Evolutionary conservation across 352 stramenopile species (phyloP).

Genomic region (Blastocystis sp.): DNA sequence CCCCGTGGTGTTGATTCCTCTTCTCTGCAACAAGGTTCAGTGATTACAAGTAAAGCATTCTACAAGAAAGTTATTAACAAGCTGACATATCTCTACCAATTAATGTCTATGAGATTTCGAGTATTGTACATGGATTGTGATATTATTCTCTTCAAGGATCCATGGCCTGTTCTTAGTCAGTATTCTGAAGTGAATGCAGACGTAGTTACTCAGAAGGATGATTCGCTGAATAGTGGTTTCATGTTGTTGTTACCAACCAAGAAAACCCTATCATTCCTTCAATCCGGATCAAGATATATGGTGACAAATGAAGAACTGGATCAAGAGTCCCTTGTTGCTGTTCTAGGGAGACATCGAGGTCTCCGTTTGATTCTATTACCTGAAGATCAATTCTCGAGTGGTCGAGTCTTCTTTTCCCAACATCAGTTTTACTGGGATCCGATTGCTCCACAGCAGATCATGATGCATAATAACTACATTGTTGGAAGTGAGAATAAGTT

Average conservation of each 20-base stretch:
- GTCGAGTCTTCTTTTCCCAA: neutral
- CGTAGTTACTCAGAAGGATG: conserved; percentile 29
- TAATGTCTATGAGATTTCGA: neutral
- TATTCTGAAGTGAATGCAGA: neutral
- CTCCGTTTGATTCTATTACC: neutral
- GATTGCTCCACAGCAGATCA: neutral
- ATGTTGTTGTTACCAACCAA: conserved; percentile 52
- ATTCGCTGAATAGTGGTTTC: conserved; percentile 48
- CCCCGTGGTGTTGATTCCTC: neutral
- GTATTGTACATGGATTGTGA: conserved; percentile 62
- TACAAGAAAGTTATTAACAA: conserved; percentile 55
- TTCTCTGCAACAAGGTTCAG: neutral
- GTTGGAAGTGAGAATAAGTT: conserved; percentile 45
- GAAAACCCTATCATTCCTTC: neutral
- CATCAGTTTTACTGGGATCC: conserved; percentile 62
- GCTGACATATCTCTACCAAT: neutral
- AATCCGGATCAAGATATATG: neutral
- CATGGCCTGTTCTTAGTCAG: conserved; percentile 3
- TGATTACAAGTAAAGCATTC: conserved; percentile 27
- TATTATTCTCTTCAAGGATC: conserved; percentile 38
- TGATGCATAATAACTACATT: conserved; percentile 66
- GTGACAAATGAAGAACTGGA: neutral
- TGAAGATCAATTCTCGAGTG: neutral
- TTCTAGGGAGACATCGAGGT: neutral
- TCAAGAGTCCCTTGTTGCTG: conserved; percentile 25